phyloP scores from a whole-genome alignment of 306 rosid species.

The Citrullus colocynthis region DNA sequence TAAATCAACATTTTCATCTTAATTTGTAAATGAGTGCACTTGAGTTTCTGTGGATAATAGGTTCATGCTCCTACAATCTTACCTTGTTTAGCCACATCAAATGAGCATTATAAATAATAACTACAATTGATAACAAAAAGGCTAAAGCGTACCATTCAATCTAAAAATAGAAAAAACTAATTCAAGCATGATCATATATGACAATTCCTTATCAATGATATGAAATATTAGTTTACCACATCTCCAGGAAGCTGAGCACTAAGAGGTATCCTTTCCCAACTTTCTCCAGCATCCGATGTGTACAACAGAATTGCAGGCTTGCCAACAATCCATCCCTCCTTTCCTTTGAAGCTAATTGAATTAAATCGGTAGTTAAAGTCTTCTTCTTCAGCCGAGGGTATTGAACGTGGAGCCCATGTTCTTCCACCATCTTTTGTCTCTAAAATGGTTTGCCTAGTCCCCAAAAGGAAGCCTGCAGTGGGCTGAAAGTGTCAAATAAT shows the following conservation, averaged over 20 bases:
- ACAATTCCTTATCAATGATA: not conserved
- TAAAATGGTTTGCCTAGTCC: conserved; percentile 77
- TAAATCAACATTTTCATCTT: not conserved
- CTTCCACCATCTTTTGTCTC: conserved; percentile 93
- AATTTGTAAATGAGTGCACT: not conserved
- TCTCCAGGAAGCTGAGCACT: conserved; percentile 90
- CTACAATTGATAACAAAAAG: not conserved
- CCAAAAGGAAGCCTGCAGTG: conserved; percentile 67
- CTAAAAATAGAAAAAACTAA: not conserved
- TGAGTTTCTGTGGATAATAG: not conserved
- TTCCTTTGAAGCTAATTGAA: conserved; percentile 81
- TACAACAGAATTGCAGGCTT: conserved; percentile 78
- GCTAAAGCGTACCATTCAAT: not conserved
- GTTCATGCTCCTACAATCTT: not conserved
- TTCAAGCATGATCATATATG: not conserved
- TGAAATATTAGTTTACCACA: conserved; percentile 36
- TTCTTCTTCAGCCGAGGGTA: conserved; percentile 92
- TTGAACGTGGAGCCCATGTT: conserved; percentile 80
- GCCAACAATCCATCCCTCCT: conserved; percentile 95
- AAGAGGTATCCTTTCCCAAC: conserved; percentile 87
- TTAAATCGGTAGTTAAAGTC: conserved; percentile 92
- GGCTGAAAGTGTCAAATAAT: conserved; percentile 2
- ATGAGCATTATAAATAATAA: not conserved
- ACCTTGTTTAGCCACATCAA: not conserved
- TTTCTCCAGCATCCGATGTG: conserved; percentile 80